Evolutionary conservation across 179 eudicot species (phyloP).

Genomic region (Silene vulgaris): DNA sequence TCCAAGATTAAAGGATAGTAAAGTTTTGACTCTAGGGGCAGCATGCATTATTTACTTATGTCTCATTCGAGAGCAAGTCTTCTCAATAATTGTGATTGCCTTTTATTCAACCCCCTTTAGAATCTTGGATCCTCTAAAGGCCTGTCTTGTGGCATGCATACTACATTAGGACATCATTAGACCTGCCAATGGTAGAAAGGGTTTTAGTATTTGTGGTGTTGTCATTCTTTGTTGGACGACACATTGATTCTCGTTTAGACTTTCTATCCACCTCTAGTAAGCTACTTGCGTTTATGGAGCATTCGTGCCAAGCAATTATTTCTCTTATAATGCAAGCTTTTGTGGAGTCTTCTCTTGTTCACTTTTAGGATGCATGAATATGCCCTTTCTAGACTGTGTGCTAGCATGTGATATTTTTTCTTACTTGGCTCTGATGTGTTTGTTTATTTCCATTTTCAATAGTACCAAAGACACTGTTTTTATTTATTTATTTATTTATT

Average conservation of each 20-base stretch:
- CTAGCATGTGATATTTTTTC: slow-evolving; percentile 1
- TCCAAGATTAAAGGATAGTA: neutral
- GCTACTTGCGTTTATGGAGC: neutral
- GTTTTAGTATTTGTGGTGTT: neutral
- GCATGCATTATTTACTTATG: neutral
- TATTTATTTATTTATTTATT: too few species aligned
- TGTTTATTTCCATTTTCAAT: neutral
- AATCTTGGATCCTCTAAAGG: neutral
- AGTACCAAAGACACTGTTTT: neutral
- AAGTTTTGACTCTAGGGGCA: neutral
- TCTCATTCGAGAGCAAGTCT: neutral
- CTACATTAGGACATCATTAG: neutral
- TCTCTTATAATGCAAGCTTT: neutral
- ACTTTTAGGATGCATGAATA: neutral
- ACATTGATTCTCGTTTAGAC: neutral
- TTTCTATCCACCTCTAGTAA: neutral
- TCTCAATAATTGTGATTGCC: neutral
- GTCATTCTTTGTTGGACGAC: neutral
- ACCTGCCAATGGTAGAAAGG: neutral
- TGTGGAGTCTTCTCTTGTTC: neutral
- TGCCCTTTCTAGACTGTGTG: neutral
- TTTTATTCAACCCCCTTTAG: neutral
- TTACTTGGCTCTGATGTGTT: neutral
- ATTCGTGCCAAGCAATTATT: neutral
- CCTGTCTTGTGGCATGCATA: neutral